These are phyloP conservation scores for Neocallimastix lanati DNA, from an alignment of 192 early-diverging fungal genomes.

Conservation along the genomic window DNA sequence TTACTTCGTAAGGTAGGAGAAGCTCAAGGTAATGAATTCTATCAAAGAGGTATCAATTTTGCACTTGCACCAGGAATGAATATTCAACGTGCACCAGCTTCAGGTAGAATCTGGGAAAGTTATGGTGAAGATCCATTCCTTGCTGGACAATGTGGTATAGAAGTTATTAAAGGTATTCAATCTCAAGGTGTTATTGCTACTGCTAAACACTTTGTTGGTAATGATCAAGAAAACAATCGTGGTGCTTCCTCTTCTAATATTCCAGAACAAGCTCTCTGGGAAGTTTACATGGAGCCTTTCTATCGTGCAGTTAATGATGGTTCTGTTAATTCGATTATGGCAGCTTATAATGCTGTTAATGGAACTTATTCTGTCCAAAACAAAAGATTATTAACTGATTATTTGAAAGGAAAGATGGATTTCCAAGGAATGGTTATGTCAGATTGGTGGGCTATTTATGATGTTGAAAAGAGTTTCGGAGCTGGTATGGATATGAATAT, in stretches of 20 bases:
- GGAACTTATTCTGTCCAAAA: constrained; percentile 33
- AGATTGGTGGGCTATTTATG: constrained; percentile 33
- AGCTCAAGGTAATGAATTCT: constrained; percentile 31
- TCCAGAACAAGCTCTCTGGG: constrained; percentile 29
- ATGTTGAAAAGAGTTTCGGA: constrained; percentile 6
- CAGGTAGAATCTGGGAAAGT: neutral
- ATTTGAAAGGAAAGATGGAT: constrained; percentile 25
- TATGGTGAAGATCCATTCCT: no score
- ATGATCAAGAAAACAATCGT: constrained; percentile 27
- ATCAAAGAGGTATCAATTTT: constrained; percentile 29
- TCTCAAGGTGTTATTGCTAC: constrained; percentile 28
- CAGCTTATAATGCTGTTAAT: constrained; percentile 40
- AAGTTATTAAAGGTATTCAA: constrained; percentile 15
- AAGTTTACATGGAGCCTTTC: constrained; percentile 38
- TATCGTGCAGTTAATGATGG: constrained; percentile 22
- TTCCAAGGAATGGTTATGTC: constrained; percentile 47
- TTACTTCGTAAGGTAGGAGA: constrained; percentile 20
- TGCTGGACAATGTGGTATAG: no score
- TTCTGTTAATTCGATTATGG: constrained; percentile 35
- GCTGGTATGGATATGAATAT: constrained; percentile 29
- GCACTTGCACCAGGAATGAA: constrained; percentile 23
- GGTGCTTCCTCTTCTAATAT: constrained; percentile 13
- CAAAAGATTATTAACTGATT: constrained; percentile 15
- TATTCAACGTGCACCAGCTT: constrained; percentile 12
- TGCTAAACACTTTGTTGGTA: constrained; percentile 25